Evolutionary conservation across 345 rosid species (phyloP).

Genomic region (Noccaea caerulescens): DNA sequence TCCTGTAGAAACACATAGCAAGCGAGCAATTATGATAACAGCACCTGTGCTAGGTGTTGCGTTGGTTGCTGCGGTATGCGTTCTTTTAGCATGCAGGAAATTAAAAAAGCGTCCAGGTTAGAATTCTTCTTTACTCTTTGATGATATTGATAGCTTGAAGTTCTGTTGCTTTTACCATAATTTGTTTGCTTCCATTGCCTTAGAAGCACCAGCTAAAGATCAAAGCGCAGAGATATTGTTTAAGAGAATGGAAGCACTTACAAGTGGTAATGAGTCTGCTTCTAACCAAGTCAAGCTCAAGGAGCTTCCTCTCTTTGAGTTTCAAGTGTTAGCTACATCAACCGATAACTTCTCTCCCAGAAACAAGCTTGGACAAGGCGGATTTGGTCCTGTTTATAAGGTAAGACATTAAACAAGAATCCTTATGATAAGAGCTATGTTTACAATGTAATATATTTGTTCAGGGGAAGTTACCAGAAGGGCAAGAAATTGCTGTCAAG

Average conservation of each 20-base stretch:
- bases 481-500: slow-evolving; percentile 63
- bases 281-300: slow-evolving; percentile 46
- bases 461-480: slow-evolving; percentile 56
- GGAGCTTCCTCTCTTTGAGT: slow-evolving; percentile 47
- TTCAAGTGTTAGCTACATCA: slow-evolving; percentile 53
- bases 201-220: slow-evolving; percentile 22
- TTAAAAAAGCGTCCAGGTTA: slow-evolving; percentile 36
- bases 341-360: slow-evolving; percentile 43
- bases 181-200: slow-evolving; percentile 3
- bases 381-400: slow-evolving; percentile 57
- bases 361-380: slow-evolving; percentile 59
- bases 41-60: slow-evolving; percentile 11
- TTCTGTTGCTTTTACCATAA: background rate
- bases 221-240: slow-evolving; percentile 39
- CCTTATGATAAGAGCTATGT: slow-evolving; percentile 10
- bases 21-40: slow-evolving; percentile 26
- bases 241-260: slow-evolving; percentile 40
- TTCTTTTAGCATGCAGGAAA: slow-evolving; percentile 36
- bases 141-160: background rate
- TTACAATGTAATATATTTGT: background rate
- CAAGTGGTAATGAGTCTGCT: slow-evolving; percentile 36
- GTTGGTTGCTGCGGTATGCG: background rate
- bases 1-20: slow-evolving; percentile 28
- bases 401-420: slow-evolving; percentile 39
- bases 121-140: slow-evolving; percentile 3